Evolutionary conservation across 106 monocot species (phyloP), one percentile per base, ranked within the genome.

Genomic region (Acanthochlamys bracteata): DNA sequence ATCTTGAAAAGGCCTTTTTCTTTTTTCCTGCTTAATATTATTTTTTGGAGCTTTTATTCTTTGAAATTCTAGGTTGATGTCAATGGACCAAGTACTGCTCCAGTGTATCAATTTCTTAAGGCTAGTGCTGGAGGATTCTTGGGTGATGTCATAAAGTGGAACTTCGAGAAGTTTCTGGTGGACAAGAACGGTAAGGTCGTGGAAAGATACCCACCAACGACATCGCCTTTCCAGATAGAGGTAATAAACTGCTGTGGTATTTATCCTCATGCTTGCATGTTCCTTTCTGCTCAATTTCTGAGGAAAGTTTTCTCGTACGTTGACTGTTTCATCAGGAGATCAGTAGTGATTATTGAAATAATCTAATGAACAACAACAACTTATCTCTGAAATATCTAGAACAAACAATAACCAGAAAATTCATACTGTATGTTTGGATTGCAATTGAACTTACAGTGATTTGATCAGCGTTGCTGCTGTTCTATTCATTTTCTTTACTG

Each of bases 161-260:
- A 96, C 71, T 96, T 96, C 69, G 96, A 96, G 76, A 96, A 96
- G 68, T 91, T 96, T 45, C 75, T 96, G 75, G 73, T 96, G 41
- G 80, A 96, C 70, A 96, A 96, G 59, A 88, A 85, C 69, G 96
- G 96, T 4, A 96, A 91, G 68, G 96, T 96, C 46, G 70, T 96
- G 1, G 96, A 91, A 66, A 96, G 96, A 83, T 96, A 96, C 39
- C 90, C 87, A 43, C 96, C 96, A 11, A 91, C 91, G 56, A 96
- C 91, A 40, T 96, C 96, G 1, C 96, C 91, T 27, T 91, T 96
- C 72, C 96, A 96, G 68, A 88, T 96, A 49, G 91, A 96, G 96
- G 96, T 96, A 68, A 56, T 70, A 7, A 25, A 49, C 42, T 17
- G 21, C 21, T 22, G 49, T 10, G 45, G 14, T 46, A 46, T 8